These are phyloP conservation scores for Fusarium sp. DNA, from an alignment of 2,329 filamentous ascomycete genomes.

Conservation along the genomic window DNA sequence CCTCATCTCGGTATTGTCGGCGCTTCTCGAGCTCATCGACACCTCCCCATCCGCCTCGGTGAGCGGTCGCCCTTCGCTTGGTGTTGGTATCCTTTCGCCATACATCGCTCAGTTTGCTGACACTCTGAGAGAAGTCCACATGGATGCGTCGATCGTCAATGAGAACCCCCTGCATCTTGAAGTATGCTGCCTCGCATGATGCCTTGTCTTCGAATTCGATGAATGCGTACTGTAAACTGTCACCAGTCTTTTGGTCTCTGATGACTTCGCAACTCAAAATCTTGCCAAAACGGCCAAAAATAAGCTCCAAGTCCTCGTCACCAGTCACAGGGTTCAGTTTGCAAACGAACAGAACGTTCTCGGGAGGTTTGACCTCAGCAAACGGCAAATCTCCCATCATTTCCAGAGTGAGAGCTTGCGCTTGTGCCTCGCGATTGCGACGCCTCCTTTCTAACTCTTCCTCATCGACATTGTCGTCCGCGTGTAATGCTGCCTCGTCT, in stretches of 20 bases:
- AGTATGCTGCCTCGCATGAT: conserved; percentile 94
- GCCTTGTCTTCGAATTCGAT: conserved; percentile 95
- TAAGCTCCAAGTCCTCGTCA: conserved; percentile 93
- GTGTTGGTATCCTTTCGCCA: conserved; percentile 89
- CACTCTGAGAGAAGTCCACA: conserved; percentile 98
- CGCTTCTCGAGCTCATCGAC: conserved; percentile 89
- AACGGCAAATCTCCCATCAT: conserved; percentile 98
- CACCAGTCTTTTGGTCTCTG: conserved; percentile 90
- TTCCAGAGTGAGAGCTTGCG: conserved; percentile 93
- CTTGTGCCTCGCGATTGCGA: conserved; percentile 89
- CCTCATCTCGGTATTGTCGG: conserved; percentile 84
- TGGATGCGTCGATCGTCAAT: conserved; percentile 98
- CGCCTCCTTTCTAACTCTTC: conserved; percentile 83
- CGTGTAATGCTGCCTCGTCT: conserved; percentile 85
- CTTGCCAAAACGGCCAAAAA: conserved; percentile 96
- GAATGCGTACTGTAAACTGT: conserved; percentile 97
- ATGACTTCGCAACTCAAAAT: conserved; percentile 98
- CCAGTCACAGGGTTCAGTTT: conserved; percentile 97
- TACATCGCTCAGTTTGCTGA: conserved; percentile 84
- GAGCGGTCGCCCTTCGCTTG: conserved; percentile 72
- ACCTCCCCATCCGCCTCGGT: conserved; percentile 87
- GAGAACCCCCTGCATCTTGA: conserved; percentile 98
- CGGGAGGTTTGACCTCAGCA: conserved; percentile 95
- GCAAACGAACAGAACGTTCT: conserved; percentile 98
- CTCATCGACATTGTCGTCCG: conserved; percentile 77